These are phyloP conservation scores for Thelonectria discophora DNA, from an alignment of 2,329 filamentous ascomycete genomes.

Conservation along the genomic window DNA sequence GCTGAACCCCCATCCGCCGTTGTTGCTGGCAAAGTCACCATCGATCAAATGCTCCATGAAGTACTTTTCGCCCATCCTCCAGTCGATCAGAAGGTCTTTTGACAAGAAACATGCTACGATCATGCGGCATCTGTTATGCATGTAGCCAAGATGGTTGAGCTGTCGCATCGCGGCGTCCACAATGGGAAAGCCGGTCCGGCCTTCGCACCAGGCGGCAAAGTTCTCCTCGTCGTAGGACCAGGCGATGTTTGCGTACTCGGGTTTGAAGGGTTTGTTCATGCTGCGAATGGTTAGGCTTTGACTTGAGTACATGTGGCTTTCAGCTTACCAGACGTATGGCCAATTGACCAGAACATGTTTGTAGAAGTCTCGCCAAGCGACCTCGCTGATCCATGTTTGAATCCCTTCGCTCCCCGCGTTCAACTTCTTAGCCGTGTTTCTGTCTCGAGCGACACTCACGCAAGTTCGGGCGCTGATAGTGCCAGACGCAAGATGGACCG, in stretches of 20 bases:
- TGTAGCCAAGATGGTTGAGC: constrained; percentile 72
- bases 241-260: constrained; percentile 80
- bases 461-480: constrained; percentile 74
- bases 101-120: constrained; percentile 81
- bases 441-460: constrained; percentile 68
- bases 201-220: constrained; percentile 78
- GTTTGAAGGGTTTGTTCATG: constrained; percentile 75
- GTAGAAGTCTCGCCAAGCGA: constrained; percentile 91
- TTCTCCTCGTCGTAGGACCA: constrained; percentile 80
- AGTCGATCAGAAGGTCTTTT: constrained; percentile 84
- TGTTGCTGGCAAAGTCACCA: constrained; percentile 83
- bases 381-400: constrained; percentile 79
- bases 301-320: background rate
- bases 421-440: constrained; percentile 71
- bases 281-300: constrained; percentile 32
- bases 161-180: constrained; percentile 90
- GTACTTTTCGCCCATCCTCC: constrained; percentile 81
- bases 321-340: constrained; percentile 79
- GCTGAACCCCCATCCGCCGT: constrained; percentile 66
- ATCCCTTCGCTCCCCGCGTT: constrained; percentile 73
- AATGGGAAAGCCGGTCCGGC: constrained; percentile 81
- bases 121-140: constrained; percentile 90
- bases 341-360: constrained; percentile 85
- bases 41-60: constrained; percentile 86
- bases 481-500: constrained; percentile 76